Evolutionary conservation across 805 yeast species (phyloP), one percentile per base, ranked within the genome.

Genomic region (Kazachstania kunashirensis): DNA sequence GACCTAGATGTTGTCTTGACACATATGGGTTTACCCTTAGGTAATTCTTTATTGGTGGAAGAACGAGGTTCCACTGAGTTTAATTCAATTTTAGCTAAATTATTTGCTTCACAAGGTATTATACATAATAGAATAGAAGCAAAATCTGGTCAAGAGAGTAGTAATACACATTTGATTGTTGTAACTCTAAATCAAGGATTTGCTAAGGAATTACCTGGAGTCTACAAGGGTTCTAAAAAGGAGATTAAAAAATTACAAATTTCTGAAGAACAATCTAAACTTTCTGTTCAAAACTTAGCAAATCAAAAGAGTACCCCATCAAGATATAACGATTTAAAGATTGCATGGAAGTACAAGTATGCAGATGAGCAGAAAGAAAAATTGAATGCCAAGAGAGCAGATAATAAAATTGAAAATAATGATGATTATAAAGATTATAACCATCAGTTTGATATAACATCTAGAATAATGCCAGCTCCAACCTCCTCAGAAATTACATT

Each of bases 261-360:
- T 3, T 53, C 61, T 13, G 70, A 69, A 38, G 71, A 78, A 41
- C 80, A 80, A 49, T 63, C 73, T 10, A 74, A 77, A 47, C 52
- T 84, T 5, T 76, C 83, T 39, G 89, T 82, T 3, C 73, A 79
- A 21, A 83, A 83, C 51, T 52, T 80, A 49, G 58, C 74, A 2
- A 72, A 70, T 24, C 42, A 45, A 38, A 42, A 49, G 19, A 25
- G 42, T 15, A 36, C 46, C 17, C 47, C 54, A 29, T 35, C 48
- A 13, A 47, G 56, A 38, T 43, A 46, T 31, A 43, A 61, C 5
- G 84, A 79, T 45, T 63, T 88, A 69, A 83, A 79, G 53, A 88
- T 88, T 47, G 96, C 97, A 1, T 88, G 97, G 97, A 72, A 96
- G 50, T 88, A 88, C 52, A 92, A 89, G 0, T 60, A 66, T 37